Evolutionary conservation across 371 early-diverging fungal genomes (phyloP), one percentile per base, ranked within the genome.

Genomic region (Rhizopus arrhizus): DNA sequence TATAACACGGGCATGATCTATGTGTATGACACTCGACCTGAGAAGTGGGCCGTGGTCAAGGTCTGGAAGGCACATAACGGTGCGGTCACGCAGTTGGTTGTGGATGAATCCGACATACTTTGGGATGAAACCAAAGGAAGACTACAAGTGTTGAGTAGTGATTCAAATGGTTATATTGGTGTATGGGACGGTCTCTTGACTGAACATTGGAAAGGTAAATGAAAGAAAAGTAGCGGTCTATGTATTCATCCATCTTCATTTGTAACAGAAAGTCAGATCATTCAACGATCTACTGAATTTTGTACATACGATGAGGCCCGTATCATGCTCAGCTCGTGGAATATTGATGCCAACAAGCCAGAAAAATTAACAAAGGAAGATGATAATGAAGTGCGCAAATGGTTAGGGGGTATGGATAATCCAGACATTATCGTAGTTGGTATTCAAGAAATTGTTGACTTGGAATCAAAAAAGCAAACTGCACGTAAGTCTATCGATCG

Each of bases 361-460:
- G 73, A 74, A 35, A 76, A 63, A 55, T 55, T 76, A 5, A 32
- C 69, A 3, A 80, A 76, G 2, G 68, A 70, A 9, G 70, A 84
- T 66, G 57, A 73, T 59, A 51, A 78, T 64, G 45, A 71, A 65
- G 50, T 80, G 62, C 52, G 60, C 41, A 61, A 75, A 66, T 89
- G 87, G 87, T 62, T 89, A 7, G 70, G 76, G 1, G 69, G 77
- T 40, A 79, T 77, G 56, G 71, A 80, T n/a, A 77, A 78, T 29
- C 92, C 95, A 2, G 90, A 91, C 64, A 84, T 95, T 33, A 87
- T 93, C 68, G 90, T 89, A 3, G 80, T 94, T 35, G 92, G 92
- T 5, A 89, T 94, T 59, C 96, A 95, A 74, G 96, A 95, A 69
- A 85, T 92, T 56, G 89, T 94, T 3, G 91, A 94, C 65, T 69